Conservation (phyloP, 73 alveolate genomes). For the Strombidium stylifer region DNA sequence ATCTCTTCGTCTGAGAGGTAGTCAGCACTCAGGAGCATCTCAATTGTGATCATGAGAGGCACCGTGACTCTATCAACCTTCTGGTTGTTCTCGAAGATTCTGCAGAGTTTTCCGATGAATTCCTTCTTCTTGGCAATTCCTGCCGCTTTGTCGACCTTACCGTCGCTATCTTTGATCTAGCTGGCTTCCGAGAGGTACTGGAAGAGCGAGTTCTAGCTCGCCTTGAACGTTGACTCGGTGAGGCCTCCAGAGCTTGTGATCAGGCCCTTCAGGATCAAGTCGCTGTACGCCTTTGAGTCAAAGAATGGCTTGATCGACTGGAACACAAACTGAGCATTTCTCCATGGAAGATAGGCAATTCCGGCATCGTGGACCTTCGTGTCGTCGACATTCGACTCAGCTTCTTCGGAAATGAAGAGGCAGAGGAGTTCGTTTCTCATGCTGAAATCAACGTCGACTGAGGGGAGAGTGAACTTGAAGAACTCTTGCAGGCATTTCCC, state of each 20-base stretch:
- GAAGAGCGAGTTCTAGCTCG: conserved; percentile 55
- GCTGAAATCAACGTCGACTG: conserved; percentile 18
- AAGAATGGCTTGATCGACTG: conserved; percentile 64
- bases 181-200: conserved; percentile 43
- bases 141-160: conserved; percentile 37
- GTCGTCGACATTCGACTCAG: conserved; percentile 21
- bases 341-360: conserved; percentile 61
- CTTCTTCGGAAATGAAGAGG: conserved; percentile 45
- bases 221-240: conserved; percentile 82
- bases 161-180: too few relatives aligned
- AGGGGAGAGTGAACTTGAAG: conserved; percentile 52
- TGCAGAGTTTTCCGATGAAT: conserved; percentile 54
- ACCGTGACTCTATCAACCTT: conserved; percentile 79
- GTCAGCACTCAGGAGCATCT: conserved; percentile 58
- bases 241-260: conserved; percentile 78
- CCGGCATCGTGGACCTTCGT: conserved; percentile 1
- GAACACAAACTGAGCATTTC: conserved; percentile 82
- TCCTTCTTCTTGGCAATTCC: conserved; percentile 43
- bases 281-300: conserved; percentile 58
- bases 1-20: conserved; percentile 55
- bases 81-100: conserved; percentile 58
- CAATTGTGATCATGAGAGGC: conserved; percentile 74
- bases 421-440: conserved; percentile 49
- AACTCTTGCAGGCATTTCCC: conserved; percentile 75
- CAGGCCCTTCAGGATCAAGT: conserved; percentile 70